Conservation (phyloP, 139 green algal species). For the Chloropicon primus region DNA sequence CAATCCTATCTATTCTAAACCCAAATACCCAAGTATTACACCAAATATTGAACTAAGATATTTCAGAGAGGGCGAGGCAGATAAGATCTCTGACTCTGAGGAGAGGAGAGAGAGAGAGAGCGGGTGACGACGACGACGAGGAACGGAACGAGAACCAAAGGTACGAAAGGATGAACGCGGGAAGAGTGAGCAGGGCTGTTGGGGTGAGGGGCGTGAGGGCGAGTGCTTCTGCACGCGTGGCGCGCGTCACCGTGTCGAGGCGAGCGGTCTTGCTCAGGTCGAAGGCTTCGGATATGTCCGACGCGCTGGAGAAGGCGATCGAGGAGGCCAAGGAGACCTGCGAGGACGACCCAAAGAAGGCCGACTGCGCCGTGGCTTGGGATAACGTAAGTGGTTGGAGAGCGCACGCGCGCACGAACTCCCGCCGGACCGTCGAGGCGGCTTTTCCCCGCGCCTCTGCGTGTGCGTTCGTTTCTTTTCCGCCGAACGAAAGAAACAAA, state of each 20-base stretch:
- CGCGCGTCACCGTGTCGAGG: neutral
- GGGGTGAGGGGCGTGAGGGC: neutral
- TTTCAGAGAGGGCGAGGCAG: too few relatives aligned
- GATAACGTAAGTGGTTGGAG: conserved; percentile 23
- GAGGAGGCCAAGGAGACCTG: conserved; percentile 14
- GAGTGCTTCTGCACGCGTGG: neutral
- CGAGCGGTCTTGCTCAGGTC: neutral
- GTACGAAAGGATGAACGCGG: neutral
- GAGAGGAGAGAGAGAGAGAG: too few relatives aligned
- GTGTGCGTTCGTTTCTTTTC: neutral
- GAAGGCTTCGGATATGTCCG: neutral
- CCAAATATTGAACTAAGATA: too few relatives aligned
- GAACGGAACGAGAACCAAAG: neutral
- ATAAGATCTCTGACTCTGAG: too few relatives aligned
- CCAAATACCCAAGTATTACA: too few relatives aligned
- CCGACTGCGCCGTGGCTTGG: conserved; percentile 24
- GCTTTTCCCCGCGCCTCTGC: too few relatives aligned
- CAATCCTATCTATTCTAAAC: too few relatives aligned
- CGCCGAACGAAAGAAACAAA: too few relatives aligned
- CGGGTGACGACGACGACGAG: neutral
- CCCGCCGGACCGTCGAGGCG: too few relatives aligned
- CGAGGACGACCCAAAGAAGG: neutral
- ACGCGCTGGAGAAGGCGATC: conserved; percentile 15
- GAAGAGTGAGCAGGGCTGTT: neutral
- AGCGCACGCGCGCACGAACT: too few relatives aligned